Base-by-base conservation (phyloP, 768 basidiomycete genomes). In the Gautieria morchelliformis region DNA sequence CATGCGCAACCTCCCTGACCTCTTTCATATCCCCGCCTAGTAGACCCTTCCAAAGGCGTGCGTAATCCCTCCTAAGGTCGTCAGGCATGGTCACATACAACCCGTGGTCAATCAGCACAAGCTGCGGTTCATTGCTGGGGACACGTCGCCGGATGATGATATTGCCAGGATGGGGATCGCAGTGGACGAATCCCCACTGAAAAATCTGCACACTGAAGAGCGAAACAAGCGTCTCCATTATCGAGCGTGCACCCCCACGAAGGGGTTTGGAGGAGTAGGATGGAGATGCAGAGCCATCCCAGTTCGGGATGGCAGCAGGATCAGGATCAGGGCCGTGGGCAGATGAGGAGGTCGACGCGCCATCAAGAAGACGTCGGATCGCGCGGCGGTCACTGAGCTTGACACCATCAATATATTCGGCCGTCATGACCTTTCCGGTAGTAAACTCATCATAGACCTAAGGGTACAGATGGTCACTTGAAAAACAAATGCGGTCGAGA, bases 41-140 rank as follows among this genome's bases (percentile, higher is more conserved):
- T 64, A 87, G 75, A 17, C 77, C 78, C 52, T 81, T 77, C 92
- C 92, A 93, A 5, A 95, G 72, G 4, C 74, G 70, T 17, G 87
- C 85, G 74, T 93, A 95, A 56, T 94, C 81, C 33, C 76, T 71
- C 60, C 81, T 78, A 67, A 96, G 92, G 1, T 74, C 67, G 17
- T 84, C 78, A 15, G 80, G 69, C 4, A 93, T 78, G 8, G 74
- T 73, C 40, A 94, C 88, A 66, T 95, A 96, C 11, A 97, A 73
- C 1, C 94, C 94, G 67, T 97, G 94, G 66, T 97, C 94, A 63
- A 97, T 81, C 12, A 96, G 75, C 33, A 96, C 87, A 60, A 92
- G 74, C 63, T 88, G 84, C 2, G 82, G 76, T 5, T 67, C 63
- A 8, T 62, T 63, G 0, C 75, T 65, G 19, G 83, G 82, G 24